These are phyloP conservation scores for Fistulinella prunicolor DNA, from an alignment of 768 basidiomycete genomes.

Conservation along the genomic window DNA sequence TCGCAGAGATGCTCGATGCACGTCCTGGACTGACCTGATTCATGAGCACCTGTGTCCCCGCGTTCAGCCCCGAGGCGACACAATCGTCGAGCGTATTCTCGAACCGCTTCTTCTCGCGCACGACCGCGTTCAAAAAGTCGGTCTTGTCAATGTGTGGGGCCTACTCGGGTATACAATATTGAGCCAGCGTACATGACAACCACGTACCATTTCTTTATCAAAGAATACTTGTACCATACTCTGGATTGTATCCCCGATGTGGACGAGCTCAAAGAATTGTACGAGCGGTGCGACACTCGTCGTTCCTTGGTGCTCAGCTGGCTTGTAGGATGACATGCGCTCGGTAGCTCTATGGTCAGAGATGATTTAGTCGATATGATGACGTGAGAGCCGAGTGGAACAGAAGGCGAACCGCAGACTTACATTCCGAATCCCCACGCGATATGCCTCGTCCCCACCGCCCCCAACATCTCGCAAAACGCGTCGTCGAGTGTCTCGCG, in stretches of 20 bases:
- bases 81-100: slow-evolving; percentile 90
- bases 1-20: neutral
- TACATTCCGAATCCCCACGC: slow-evolving; percentile 74
- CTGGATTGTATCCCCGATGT: slow-evolving; percentile 96
- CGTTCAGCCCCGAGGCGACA: slow-evolving; percentile 90
- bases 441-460: slow-evolving; percentile 76
- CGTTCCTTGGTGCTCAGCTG: slow-evolving; percentile 79
- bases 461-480: slow-evolving; percentile 80
- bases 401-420: slow-evolving; percentile 22
- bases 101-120: slow-evolving; percentile 95
- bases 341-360: slow-evolving; percentile 87
- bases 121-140: slow-evolving; percentile 90
- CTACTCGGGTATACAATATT: slow-evolving; percentile 33
- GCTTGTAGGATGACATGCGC: slow-evolving; percentile 87
- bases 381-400: too few relatives aligned
- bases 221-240: slow-evolving; percentile 98
- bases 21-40: slow-evolving; percentile 60
- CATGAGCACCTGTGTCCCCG: slow-evolving; percentile 94
- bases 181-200: slow-evolving; percentile 18
- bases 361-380: too few relatives aligned
- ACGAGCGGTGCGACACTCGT: slow-evolving; percentile 87
- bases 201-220: slow-evolving; percentile 94
- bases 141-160: slow-evolving; percentile 87
- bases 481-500: slow-evolving; percentile 92
- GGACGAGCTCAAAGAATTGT: slow-evolving; percentile 97